A percentile compares a stretch with the other conserved stretches of the same genome.
phyloP scores from a whole-genome alignment of 2,329 filamentous ascomycete genomes.

The Escovopsis sp. region DNA sequence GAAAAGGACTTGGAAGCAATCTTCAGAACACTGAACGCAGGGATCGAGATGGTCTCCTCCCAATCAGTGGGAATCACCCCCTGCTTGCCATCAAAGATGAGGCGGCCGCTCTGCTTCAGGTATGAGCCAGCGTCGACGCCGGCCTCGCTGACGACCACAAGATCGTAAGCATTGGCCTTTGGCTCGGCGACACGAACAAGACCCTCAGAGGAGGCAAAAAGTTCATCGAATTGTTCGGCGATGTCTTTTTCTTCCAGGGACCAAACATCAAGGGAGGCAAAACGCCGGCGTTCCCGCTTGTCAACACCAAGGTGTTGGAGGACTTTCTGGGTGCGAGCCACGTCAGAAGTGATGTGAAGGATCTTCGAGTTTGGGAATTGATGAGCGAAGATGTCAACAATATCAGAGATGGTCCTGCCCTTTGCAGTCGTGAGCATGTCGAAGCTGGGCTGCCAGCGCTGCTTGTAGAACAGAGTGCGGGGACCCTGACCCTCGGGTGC shows the following conservation, averaged over 20 bases:
- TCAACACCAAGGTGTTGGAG: constrained; percentile 7
- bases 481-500: constrained; percentile 8
- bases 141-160: constrained; percentile 11
- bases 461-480: constrained; percentile 11
- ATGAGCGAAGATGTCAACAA: constrained; percentile 12
- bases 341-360: constrained; percentile 9
- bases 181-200: constrained; percentile 8
- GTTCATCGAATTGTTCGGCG: constrained; percentile 4
- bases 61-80: constrained; percentile 6
- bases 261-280: constrained; percentile 9
- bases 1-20: constrained; percentile 1
- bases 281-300: constrained; percentile 10
- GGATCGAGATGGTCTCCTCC: constrained; percentile 6
- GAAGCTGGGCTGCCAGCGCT: constrained; percentile 13
- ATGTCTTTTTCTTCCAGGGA: constrained; percentile 6
- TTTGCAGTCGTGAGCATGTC: constrained; percentile 9
- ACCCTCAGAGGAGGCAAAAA: constrained; percentile 2
- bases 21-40: constrained; percentile 5
- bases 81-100: constrained; percentile 9
- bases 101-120: constrained; percentile 35
- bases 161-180: constrained; percentile 7
- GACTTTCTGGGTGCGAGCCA: constrained; percentile 7
- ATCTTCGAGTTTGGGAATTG: constrained; percentile 12
- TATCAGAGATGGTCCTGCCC: constrained; percentile 6
- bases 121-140: constrained; percentile 6